These are phyloP conservation scores for Lentinula sp. DNA, from an alignment of 768 basidiomycete species.

Conservation along the genomic window DNA sequence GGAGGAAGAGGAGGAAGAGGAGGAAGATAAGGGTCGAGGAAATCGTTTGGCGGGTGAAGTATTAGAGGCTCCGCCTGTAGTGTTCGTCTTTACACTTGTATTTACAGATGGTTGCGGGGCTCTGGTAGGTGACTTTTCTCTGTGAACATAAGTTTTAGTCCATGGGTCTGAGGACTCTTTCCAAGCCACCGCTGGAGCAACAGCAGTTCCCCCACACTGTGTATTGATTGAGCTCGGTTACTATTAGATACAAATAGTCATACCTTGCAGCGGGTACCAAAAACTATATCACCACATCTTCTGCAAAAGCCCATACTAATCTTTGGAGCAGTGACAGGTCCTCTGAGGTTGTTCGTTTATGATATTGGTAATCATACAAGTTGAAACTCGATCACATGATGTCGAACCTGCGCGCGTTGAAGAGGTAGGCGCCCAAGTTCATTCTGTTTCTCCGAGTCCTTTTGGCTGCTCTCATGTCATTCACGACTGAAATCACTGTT, in stretches of 20 bases:
- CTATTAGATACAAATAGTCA: not conserved
- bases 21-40: conserved; percentile 37
- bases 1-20: conserved; percentile 18
- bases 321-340: not conserved
- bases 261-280: conserved; percentile 50
- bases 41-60: conserved; percentile 38
- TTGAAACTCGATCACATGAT: not conserved
- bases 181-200: conserved; percentile 75
- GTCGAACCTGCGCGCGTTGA: too few relatives aligned
- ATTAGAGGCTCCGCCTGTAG: conserved; percentile 10
- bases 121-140: conserved; percentile 40
- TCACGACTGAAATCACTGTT: too few relatives aligned
- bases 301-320: conserved; percentile 74
- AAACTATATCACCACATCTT: conserved; percentile 79
- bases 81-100: conserved; percentile 8
- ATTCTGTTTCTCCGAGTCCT: too few relatives aligned
- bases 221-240: not conserved
- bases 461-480: too few relatives aligned
- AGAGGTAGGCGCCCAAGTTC: too few relatives aligned
- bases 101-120: conserved; percentile 16
- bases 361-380: not conserved
- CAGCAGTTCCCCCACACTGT: conserved; percentile 66
- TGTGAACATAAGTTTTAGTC: conserved; percentile 72
- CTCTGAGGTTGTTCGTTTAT: not conserved
- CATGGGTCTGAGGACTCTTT: conserved; percentile 61